Conservation (phyloP, 2,329 filamentous ascomycete species). For the Ophidiomyces ophidiicola region DNA sequence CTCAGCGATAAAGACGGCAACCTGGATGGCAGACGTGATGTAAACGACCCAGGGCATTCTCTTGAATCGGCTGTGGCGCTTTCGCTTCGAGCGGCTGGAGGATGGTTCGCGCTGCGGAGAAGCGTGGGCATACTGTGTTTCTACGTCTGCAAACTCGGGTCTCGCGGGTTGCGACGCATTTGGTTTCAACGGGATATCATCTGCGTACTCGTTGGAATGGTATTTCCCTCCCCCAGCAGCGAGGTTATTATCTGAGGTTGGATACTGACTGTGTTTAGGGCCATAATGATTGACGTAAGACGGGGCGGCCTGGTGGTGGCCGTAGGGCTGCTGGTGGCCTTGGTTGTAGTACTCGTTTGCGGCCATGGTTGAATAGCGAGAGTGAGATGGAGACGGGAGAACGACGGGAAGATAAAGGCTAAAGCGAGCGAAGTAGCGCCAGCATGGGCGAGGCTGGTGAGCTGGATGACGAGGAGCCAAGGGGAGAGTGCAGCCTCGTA, state of each 20-base stretch:
- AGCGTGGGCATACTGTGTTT: slow-evolving; percentile 35
- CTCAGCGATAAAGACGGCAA: slow-evolving; percentile 79
- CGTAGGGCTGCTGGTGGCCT: slow-evolving; percentile 5
- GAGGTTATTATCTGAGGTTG: slow-evolving; percentile 25
- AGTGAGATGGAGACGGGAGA: not conserved
- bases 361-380: slow-evolving; percentile 27
- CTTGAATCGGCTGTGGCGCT: slow-evolving; percentile 45
- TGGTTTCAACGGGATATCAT: slow-evolving; percentile 33
- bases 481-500: too few relatives aligned
- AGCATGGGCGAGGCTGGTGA: too few relatives aligned
- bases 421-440: not conserved
- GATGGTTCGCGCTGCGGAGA: slow-evolving; percentile 18
- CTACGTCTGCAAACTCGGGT: slow-evolving; percentile 33
- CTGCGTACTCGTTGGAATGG: slow-evolving; percentile 29
- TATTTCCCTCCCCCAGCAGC: slow-evolving; percentile 21
- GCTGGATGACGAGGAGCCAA: too few relatives aligned
- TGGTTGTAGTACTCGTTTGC: slow-evolving; percentile 26
- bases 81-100: slow-evolving; percentile 19
- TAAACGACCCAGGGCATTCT: slow-evolving; percentile 71
- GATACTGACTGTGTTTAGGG: slow-evolving; percentile 28
- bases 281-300: slow-evolving; percentile 31
- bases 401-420: too few relatives aligned
- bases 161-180: slow-evolving; percentile 25
- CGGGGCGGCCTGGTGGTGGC: slow-evolving; percentile 9
- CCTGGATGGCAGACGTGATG: slow-evolving; percentile 60